These are phyloP conservation scores for Apiospora rasikravindrae DNA, from an alignment of 2,329 filamentous ascomycete genomes.

Conservation along the genomic window DNA sequence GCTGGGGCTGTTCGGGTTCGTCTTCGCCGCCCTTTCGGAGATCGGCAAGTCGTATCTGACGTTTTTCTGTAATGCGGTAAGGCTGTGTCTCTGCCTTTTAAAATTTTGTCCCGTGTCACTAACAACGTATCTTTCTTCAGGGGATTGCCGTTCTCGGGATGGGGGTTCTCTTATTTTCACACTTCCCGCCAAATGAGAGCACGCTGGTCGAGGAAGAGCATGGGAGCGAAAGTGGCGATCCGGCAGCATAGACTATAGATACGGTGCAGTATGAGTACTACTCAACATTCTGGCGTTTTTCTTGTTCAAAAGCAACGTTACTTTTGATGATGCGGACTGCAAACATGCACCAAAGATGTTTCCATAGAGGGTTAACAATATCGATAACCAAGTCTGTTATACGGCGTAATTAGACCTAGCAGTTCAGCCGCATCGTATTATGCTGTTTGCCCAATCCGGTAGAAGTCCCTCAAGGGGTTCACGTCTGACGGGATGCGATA, in stretches of 20 bases:
- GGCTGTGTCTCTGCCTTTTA: conserved; percentile 30
- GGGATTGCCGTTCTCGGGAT: not conserved
- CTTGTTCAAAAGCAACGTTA: not conserved
- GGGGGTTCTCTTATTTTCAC: conserved; percentile 13
- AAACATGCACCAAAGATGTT: not conserved
- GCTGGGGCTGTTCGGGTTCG: conserved; percentile 68
- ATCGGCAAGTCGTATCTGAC: conserved; percentile 65
- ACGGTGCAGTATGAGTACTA: not conserved
- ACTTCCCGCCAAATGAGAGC: conserved; percentile 17
- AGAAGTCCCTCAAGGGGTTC: not conserved
- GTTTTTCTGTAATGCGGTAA: conserved; percentile 70
- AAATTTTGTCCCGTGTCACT: not conserved
- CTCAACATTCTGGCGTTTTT: not conserved
- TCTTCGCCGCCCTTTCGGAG: conserved; percentile 68
- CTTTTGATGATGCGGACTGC: not conserved
- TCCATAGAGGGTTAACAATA: not conserved
- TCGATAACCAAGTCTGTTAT: not conserved
- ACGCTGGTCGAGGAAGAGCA: conserved; percentile 13
- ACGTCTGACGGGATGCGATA: not conserved
- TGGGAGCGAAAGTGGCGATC: not conserved
- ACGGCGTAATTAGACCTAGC: not conserved
- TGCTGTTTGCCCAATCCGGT: too few relatives aligned
- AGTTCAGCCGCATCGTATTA: not conserved
- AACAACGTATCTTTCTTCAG: not conserved
- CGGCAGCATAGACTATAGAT: not conserved